A percentile compares a stretch with the other conserved stretches of the same genome.
These are phyloP conservation scores for Solanum paucissectum DNA, from an alignment of 257 asterid species.

Conservation along the genomic window DNA sequence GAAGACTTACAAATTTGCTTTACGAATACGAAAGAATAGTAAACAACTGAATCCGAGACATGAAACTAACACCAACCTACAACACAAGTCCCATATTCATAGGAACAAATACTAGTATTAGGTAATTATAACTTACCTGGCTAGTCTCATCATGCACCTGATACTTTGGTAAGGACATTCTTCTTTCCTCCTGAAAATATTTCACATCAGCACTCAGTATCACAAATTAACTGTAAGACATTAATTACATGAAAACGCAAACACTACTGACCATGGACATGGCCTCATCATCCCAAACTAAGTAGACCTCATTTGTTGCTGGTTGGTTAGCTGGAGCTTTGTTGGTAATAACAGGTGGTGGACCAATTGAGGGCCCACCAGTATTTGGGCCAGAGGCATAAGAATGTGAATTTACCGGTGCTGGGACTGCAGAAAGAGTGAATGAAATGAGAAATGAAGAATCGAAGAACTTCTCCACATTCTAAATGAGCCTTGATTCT, in stretches of 20 bases:
- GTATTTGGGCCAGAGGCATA: conserved; percentile 97
- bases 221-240: not conserved
- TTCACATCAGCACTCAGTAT: not conserved
- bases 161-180: conserved; percentile 88
- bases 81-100: conserved; percentile 36
- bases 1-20: conserved; percentile 9
- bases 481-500: not conserved
- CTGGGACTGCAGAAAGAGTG: conserved; percentile 15
- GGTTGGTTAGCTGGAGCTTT: conserved; percentile 79
- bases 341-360: conserved; percentile 91
- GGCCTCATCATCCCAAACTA: conserved; percentile 99
- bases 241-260: not conserved
- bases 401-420: conserved; percentile 64
- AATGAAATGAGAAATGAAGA: not conserved
- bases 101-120: conserved; percentile 13
- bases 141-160: conserved; percentile 99
- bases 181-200: conserved; percentile 83
- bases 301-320: conserved; percentile 81
- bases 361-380: conserved; percentile 90
- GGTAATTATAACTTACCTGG: conserved; percentile 90
- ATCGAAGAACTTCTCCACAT: not conserved
- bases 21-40: conserved; percentile 17
- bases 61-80: conserved; percentile 29
- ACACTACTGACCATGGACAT: conserved; percentile 81
- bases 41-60: conserved; percentile 37